phyloP scores from a whole-genome alignment of 2,329 filamentous ascomycete genomes.

The Alternaria burnsii region DNA sequence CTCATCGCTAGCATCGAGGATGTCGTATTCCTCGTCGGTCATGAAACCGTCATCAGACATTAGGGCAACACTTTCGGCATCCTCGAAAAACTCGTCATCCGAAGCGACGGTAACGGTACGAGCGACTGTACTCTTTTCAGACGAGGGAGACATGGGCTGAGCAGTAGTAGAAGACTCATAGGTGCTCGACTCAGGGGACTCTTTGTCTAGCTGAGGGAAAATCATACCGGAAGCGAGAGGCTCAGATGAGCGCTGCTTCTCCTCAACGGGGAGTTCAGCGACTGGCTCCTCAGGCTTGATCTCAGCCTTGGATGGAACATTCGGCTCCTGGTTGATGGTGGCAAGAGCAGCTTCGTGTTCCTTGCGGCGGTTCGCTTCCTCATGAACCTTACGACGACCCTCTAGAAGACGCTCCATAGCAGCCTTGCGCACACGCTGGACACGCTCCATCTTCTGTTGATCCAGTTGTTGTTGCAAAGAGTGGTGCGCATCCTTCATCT shows the following conservation, averaged over 20 bases:
- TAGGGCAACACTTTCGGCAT: slow-evolving; percentile 65
- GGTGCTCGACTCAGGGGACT: slow-evolving; percentile 84
- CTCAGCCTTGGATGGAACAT: slow-evolving; percentile 33
- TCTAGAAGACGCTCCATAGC: slow-evolving; percentile 47
- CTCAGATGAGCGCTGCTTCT: slow-evolving; percentile 35
- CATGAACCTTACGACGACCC: slow-evolving; percentile 44
- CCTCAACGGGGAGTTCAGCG: slow-evolving; percentile 47
- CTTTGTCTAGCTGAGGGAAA: slow-evolving; percentile 95
- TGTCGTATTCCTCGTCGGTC: slow-evolving; percentile 98
- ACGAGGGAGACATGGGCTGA: slow-evolving; percentile 35
- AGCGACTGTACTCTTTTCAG: slow-evolving; percentile 41
- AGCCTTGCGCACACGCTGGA: slow-evolving; percentile 47
- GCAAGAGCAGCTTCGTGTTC: slow-evolving; percentile 43
- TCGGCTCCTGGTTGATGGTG: slow-evolving; percentile 38
- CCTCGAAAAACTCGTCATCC: slow-evolving; percentile 64
- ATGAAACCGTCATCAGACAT: slow-evolving; percentile 76
- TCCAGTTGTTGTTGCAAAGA: slow-evolving; percentile 31
- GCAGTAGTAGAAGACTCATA: slow-evolving; percentile 64
- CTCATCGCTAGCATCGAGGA: slow-evolving; percentile 92
- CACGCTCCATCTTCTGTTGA: slow-evolving; percentile 39
- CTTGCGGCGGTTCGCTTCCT: slow-evolving; percentile 37
- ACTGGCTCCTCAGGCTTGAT: slow-evolving; percentile 27
- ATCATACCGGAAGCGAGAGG: slow-evolving; percentile 73
- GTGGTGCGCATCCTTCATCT: slow-evolving; percentile 32
- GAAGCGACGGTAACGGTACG: slow-evolving; percentile 50